Conservation (phyloP, 176 grass and related monocot genomes). For the Elaeis guineensis region DNA sequence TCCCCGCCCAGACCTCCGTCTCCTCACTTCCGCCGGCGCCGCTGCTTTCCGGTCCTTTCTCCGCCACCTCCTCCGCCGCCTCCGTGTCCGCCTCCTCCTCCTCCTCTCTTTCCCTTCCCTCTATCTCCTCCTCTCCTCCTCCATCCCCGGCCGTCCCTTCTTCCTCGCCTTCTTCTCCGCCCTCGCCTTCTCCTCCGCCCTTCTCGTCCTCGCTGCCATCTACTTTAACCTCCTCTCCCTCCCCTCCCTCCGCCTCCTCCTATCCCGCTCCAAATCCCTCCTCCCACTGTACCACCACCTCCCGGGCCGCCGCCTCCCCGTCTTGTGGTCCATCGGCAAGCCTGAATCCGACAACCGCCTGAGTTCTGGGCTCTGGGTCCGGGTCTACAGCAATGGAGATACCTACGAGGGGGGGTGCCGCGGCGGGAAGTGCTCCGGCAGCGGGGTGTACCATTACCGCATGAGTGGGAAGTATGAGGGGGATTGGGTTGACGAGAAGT, state of each 20-base stretch:
- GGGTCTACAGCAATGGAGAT: constrained; percentile 8
- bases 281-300: neutral
- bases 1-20: neutral
- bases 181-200: neutral
- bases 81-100: neutral
- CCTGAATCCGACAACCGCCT: neutral
- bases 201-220: neutral
- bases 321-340: constrained; percentile 9
- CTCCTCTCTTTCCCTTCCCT: constrained; percentile 1
- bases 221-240: neutral
- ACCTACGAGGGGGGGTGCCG: constrained; percentile 13
- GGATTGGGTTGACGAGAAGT: constrained; percentile 14
- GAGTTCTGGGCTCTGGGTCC: neutral
- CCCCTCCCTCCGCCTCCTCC: neutral
- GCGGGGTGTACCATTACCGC: constrained; percentile 7
- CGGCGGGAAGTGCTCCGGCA: constrained; percentile 4
- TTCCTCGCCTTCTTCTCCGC: constrained; percentile 7
- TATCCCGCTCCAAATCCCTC: neutral
- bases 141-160: neutral
- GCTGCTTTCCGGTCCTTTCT: neutral
- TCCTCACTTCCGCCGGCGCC: too few species aligned
- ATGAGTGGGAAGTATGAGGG: constrained; percentile 14
- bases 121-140: constrained; percentile 8
- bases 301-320: neutral
- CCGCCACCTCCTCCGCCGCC: neutral